phyloP scores from a whole-genome alignment of 1,284 basidiomycete species.

The Afroboletus lepidellus region DNA sequence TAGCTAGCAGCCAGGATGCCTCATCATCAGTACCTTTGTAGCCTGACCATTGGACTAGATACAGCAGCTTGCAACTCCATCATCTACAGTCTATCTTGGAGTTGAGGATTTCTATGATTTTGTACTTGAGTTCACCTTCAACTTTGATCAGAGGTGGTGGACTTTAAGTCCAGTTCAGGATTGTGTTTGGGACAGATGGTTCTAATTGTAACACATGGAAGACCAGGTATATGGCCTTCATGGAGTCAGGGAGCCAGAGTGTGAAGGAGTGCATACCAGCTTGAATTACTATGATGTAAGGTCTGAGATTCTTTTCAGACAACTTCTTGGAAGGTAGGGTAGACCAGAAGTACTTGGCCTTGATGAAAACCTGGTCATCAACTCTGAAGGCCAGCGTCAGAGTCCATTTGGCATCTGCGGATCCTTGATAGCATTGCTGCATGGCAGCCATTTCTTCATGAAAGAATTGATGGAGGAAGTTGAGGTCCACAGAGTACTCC shows the following conservation, averaged over 20 bases:
- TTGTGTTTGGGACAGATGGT: not conserved
- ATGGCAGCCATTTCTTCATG: not conserved
- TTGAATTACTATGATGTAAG: not conserved
- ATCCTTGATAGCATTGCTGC: not conserved
- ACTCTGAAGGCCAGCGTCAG: not conserved
- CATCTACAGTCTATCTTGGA: not conserved
- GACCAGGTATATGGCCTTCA: not conserved
- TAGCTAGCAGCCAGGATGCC: too few relatives aligned
- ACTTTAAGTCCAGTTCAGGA: not conserved
- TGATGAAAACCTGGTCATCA: not conserved
- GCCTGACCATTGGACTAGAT: too few relatives aligned
- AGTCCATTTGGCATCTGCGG: not conserved
- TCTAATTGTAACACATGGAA: not conserved
- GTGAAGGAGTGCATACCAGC: not conserved
- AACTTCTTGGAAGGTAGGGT: not conserved
- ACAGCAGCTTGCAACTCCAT: not conserved
- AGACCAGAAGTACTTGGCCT: too few relatives aligned
- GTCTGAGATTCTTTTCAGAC: not conserved
- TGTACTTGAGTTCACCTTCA: too few relatives aligned
- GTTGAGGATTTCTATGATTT: not conserved
- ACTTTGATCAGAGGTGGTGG: too few relatives aligned
- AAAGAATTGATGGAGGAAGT: too few relatives aligned
- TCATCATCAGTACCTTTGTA: too few relatives aligned
- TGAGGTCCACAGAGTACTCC: too few relatives aligned
- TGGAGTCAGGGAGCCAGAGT: not conserved